Base-by-base conservation (phyloP, 306 rosid species). In the Phaseolus lunatus region DNA sequence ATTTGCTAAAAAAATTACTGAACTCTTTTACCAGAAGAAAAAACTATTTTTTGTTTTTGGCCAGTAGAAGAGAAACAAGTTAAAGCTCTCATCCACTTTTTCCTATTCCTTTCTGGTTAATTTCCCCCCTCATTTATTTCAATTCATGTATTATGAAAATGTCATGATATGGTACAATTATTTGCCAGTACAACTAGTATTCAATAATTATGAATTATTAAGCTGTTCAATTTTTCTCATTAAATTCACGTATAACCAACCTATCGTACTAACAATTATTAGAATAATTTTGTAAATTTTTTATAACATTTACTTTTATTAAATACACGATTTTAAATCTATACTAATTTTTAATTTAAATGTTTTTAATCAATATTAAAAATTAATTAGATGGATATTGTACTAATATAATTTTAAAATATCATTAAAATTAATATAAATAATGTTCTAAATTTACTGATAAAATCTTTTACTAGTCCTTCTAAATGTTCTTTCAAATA, bases 171-270 rank as follows among this genome's bases (percentile, higher is more conserved):
- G 24, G 39, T 70, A 49, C 77, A 72, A 72, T 70, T 50, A 31
- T 33, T 71, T 33, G n/a, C 33, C 33, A 35, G 64, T 71, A 35
- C 63, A 50, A 31, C 48, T 19, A 70, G 75, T 27, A 31, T 70
- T 48, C 75, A 70, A 70, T 70, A 49, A 49, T 70, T 70, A 1
- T 48, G 45, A 29, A 70, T 49, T 70, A 29, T 70, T 70, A 18
- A 35, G 49, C 19, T 64, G 49, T 70, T 48, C 29, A 52, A 35
- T 35, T 50, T 70, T 52, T 71, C 47, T 37, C 65, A 71, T 53
- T 52, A 26, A 71, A 53, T 71, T 71, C 50, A 20, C 14, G 35
- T 35, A 19, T 71, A 20, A 52, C 49, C 29, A 37, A 64, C 47
- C 48, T 64, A 27, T 64, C 49, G 24, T 19, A 37, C 70, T 18